Base-by-base conservation (phyloP, 2,329 filamentous ascomycete species). In the Fusarium staphyleae region DNA sequence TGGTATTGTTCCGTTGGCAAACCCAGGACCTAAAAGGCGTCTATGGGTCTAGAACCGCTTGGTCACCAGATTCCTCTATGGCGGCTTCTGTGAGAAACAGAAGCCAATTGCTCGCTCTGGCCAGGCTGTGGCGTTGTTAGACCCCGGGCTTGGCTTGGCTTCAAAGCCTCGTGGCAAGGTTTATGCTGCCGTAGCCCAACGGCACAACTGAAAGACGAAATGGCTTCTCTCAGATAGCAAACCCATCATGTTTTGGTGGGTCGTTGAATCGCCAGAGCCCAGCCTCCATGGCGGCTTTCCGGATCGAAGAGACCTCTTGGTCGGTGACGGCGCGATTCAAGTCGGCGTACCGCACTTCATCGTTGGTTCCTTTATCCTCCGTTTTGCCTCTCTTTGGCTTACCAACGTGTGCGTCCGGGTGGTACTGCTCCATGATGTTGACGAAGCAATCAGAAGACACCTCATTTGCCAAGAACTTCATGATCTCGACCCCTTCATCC, bases 341-440 rank as follows among this genome's bases (percentile, higher is more conserved):
- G 33, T 95, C 90, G 14, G 81, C 78, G 72, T 93, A 95, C 26
- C 89, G 78, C 4, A 88, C 78, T 52, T 81, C 75, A 4, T 77
- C 74, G 13, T 60, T 45, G 85, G 76, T 78, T 52, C 82, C 74
- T 3, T 52, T 58, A 8, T 54, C 39, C n/a, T 57, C 62, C 11
- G 34, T 2, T 19, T 60, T 72, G 12, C 42, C 49, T 28, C 66
- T 60, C 63, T 75, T 84, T 47, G 78, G 76, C 75, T 91, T 93
- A 3, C 91, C 91, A 1, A 96, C 91, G 70, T 96, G 86, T 0
- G 89, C 91, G 59, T 89, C 84, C 0, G 90, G 90, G 57, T 86
- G 86, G 68, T 95, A 95, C 73, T 96, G 91, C 73, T 96, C 90
- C 90, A 95, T 95, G 61, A 96, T 87, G 69, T 96, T 88, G 54